phyloP scores from a whole-genome alignment of 73 alveolate species.

The Loxodes magnus region DNA sequence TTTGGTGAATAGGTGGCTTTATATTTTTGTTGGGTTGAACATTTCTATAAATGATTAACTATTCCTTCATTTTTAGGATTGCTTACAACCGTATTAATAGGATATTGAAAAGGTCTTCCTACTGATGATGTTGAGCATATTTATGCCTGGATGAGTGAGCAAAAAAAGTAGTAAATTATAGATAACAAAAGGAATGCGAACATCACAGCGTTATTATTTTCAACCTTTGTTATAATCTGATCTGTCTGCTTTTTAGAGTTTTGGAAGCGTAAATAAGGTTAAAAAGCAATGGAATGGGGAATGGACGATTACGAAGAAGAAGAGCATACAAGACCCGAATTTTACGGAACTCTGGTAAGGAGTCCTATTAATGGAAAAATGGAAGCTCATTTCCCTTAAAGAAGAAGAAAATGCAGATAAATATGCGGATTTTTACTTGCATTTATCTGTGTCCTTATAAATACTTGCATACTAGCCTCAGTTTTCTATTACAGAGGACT shows the following conservation, averaged over 20 bases:
- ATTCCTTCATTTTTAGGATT: slow-evolving; percentile 56
- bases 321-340: slow-evolving; percentile 43
- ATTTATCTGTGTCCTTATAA: slow-evolving; percentile 25
- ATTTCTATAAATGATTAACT: slow-evolving; percentile 57
- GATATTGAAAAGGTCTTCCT: no score
- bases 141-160: no score
- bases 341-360: slow-evolving; percentile 31
- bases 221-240: no score
- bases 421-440: slow-evolving; percentile 13
- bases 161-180: no score
- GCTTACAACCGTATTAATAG: neutral
- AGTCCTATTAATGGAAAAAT: no score
- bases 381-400: slow-evolving; percentile 19
- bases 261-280: no score
- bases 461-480: slow-evolving; percentile 20
- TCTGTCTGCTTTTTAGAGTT: no score
- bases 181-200: no score
- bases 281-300: slow-evolving; percentile 47
- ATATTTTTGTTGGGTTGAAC: slow-evolving; percentile 66
- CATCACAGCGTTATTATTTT: no score
- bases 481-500: slow-evolving; percentile 21
- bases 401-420: slow-evolving; percentile 12
- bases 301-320: slow-evolving; percentile 41
- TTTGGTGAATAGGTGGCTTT: slow-evolving; percentile 70
- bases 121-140: no score